phyloP scores from a whole-genome alignment of 2,329 filamentous ascomycete genomes.

The Thelonectria blattea region DNA sequence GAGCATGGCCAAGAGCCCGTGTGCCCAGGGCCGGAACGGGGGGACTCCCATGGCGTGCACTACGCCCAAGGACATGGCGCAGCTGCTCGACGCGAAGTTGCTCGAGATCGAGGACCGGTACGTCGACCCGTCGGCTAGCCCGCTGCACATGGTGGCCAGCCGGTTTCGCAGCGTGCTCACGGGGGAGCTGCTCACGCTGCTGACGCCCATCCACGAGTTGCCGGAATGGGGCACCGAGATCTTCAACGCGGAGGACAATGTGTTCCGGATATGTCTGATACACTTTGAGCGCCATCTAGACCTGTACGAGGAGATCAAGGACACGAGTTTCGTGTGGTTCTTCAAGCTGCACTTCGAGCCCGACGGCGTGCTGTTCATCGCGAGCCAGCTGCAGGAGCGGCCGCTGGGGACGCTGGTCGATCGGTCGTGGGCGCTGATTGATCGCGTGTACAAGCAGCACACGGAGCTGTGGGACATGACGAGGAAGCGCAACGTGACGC shows the following conservation, averaged over 20 bases:
- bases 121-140: slow-evolving; percentile 7
- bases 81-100: slow-evolving; percentile 8
- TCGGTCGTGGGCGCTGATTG: slow-evolving; percentile 13
- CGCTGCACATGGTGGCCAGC: slow-evolving; percentile 14
- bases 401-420: slow-evolving; percentile 11
- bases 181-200: slow-evolving; percentile 4
- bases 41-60: neutral
- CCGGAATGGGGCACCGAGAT: slow-evolving; percentile 20
- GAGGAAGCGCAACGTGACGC: neutral
- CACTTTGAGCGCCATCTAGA: slow-evolving; percentile 17
- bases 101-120: slow-evolving; percentile 3
- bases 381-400: slow-evolving; percentile 8
- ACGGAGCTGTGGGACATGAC: slow-evolving; percentile 17
- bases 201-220: slow-evolving; percentile 15
- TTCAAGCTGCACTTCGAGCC: slow-evolving; percentile 15
- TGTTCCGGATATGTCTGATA: slow-evolving; percentile 7
- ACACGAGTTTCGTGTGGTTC: slow-evolving; percentile 13
- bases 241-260: slow-evolving; percentile 18
- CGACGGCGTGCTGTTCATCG: slow-evolving; percentile 17
- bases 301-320: slow-evolving; percentile 11
- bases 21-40: neutral
- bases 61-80: neutral
- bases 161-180: neutral
- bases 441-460: slow-evolving; percentile 11
- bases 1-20: neutral